Conservation (phyloP, 192 early-diverging fungal species). For the Coemansia sp. region DNA sequence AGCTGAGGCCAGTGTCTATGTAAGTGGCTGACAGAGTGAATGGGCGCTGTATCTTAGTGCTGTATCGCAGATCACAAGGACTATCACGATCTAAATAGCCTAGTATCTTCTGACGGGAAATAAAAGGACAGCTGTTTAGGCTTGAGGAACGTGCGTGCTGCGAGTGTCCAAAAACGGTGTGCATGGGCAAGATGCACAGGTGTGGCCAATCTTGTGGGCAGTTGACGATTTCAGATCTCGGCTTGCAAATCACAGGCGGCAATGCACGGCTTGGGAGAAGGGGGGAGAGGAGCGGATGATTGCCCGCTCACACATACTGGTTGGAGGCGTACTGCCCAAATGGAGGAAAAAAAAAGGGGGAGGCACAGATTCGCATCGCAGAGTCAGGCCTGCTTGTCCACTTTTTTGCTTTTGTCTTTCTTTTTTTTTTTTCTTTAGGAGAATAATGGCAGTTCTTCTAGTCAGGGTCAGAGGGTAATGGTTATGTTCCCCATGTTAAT, state of each 20-base stretch:
- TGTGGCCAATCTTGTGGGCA: not conserved
- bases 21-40: not conserved
- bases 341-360: not conserved
- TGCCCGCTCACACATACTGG: not conserved
- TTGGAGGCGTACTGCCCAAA: slow-evolving; percentile 2
- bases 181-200: slow-evolving; percentile 1
- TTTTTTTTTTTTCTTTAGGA: not conserved
- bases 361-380: not conserved
- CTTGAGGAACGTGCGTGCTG: not conserved
- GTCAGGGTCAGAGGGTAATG: too few relatives aligned
- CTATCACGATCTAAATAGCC: not conserved
- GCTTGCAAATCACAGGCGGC: slow-evolving; percentile 3
- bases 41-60: not conserved
- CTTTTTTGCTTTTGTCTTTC: not conserved
- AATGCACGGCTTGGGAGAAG: not conserved
- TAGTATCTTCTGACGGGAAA: not conserved
- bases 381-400: slow-evolving; percentile 3
- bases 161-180: not conserved
- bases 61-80: slow-evolving; percentile 4
- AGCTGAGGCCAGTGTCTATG: not conserved
- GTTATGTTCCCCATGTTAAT: too few relatives aligned
- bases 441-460: too few relatives aligned
- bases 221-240: slow-evolving; percentile 4
- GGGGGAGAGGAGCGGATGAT: not conserved
- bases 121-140: not conserved